Conservation (phyloP, 768 basidiomycete genomes). For the Asterophora parasitica region DNA sequence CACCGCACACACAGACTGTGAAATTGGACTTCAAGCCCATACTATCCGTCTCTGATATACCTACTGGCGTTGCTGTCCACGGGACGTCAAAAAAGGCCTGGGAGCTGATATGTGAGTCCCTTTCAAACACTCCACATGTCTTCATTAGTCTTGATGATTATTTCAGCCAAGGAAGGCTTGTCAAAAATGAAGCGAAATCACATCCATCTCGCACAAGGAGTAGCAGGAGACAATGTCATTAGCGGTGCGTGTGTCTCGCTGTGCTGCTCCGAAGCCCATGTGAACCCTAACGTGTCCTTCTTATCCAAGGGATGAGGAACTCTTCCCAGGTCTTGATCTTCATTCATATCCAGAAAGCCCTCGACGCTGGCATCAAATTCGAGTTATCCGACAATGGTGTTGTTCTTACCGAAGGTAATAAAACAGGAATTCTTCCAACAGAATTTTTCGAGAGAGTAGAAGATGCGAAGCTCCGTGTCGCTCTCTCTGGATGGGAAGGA, state of each 20-base stretch:
- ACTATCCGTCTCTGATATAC: conserved; percentile 53
- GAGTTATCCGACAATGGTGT: conserved; percentile 85
- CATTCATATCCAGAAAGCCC: conserved; percentile 67
- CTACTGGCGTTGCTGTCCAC: conserved; percentile 70
- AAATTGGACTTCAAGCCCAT: conserved; percentile 64
- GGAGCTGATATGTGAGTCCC: conserved; percentile 63
- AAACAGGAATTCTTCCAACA: conserved; percentile 52
- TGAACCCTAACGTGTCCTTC: not conserved
- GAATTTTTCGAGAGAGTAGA: conserved; percentile 72
- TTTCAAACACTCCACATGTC: not conserved
- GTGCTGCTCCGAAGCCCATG: not conserved
- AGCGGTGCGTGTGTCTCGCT: conserved; percentile 52
- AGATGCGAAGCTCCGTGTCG: conserved; percentile 30
- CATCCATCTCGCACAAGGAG: conserved; percentile 85
- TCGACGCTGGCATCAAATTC: conserved; percentile 67
- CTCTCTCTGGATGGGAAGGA: conserved; percentile 30
- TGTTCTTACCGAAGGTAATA: conserved; percentile 77
- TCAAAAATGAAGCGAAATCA: conserved; percentile 88
- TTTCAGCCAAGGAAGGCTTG: conserved; percentile 60
- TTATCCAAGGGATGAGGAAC: conserved; percentile 67
- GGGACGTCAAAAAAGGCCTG: conserved; percentile 72
- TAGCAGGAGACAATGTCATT: conserved; percentile 58
- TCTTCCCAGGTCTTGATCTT: conserved; percentile 79
- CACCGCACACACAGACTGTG: conserved; percentile 47
- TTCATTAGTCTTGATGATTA: not conserved